Percentiles rank a stretch among this genome's conserved stretches.
These are phyloP conservation scores for Alternaria ethzedia DNA, from an alignment of 2,329 filamentous ascomycete genomes.

Conservation along the genomic window DNA sequence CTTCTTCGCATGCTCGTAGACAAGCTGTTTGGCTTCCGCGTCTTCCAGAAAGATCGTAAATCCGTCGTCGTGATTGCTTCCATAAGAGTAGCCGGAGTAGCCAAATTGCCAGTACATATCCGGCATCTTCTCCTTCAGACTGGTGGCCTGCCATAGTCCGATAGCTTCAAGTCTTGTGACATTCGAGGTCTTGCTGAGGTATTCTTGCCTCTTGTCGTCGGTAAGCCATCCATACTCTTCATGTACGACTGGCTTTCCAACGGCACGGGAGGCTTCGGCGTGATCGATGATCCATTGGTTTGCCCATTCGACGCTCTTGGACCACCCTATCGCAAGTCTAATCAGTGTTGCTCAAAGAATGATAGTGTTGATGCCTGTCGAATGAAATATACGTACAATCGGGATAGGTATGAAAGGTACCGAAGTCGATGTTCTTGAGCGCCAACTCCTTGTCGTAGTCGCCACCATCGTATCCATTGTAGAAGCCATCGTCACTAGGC, in stretches of 20 bases:
- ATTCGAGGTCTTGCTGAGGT: conserved; percentile 53
- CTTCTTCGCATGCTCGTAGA: not conserved
- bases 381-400: conserved; percentile 46
- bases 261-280: conserved; percentile 51
- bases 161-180: conserved; percentile 55
- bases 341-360: not conserved
- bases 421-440: conserved; percentile 60
- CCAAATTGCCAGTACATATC: conserved; percentile 66
- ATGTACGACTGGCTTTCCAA: conserved; percentile 61
- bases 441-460: conserved; percentile 61
- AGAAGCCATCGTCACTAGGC: conserved; percentile 41
- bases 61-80: conserved; percentile 62
- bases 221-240: conserved; percentile 64
- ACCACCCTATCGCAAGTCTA: not conserved
- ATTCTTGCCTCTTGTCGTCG: conserved; percentile 55
- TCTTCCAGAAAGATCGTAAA: conserved; percentile 63
- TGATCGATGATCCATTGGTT: conserved; percentile 64
- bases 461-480: conserved; percentile 56
- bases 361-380: not conserved
- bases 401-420: conserved; percentile 63
- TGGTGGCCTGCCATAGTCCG: conserved; percentile 59
- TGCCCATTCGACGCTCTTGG: conserved; percentile 58
- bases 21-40: conserved; percentile 2
- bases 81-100: conserved; percentile 59
- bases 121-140: conserved; percentile 55